A percentile compares a stretch with the other conserved stretches of the same genome.
Evolutionary conservation across 495 filamentous ascomycete species (phyloP).

Genomic region (Chaetomidium leptoderma): DNA sequence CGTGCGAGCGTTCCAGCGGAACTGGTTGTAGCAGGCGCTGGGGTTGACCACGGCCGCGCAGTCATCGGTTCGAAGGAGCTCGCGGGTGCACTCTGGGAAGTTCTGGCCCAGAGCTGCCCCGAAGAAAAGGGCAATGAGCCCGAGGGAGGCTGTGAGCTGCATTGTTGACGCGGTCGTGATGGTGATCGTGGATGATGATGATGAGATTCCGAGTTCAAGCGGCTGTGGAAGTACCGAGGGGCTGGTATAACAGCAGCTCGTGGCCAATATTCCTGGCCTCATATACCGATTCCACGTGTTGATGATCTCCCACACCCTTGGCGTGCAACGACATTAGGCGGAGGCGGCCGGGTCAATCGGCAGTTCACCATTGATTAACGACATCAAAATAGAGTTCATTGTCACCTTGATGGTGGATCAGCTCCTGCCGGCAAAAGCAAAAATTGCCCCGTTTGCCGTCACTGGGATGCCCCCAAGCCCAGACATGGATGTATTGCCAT

Average conservation of each 20-base stretch:
- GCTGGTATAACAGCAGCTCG: background rate
- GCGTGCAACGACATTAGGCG: background rate
- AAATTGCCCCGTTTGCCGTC: background rate
- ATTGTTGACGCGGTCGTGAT: background rate
- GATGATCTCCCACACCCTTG: constrained; percentile 4
- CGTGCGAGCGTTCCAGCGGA: constrained; percentile 35
- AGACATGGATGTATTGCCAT: background rate
- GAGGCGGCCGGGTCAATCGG: constrained; percentile 6
- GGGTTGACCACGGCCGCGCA: constrained; percentile 43
- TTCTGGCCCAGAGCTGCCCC: constrained; percentile 28
- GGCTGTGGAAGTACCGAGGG: constrained; percentile 6
- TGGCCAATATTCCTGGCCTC: background rate
- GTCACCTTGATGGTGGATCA: background rate
- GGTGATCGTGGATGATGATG: background rate
- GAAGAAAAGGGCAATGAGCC: constrained; percentile 26
- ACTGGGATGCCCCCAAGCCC: no score
- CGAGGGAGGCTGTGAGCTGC: constrained; percentile 32
- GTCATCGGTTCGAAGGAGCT: constrained; percentile 36
- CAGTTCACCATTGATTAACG: constrained; percentile 5
- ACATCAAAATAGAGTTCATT: background rate
- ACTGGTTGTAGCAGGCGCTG: constrained; percentile 46
- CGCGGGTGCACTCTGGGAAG: constrained; percentile 31
- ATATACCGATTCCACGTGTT: constrained; percentile 5
- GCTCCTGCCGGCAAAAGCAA: constrained; percentile 3
- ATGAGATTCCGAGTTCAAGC: background rate